Evolutionary conservation across 768 basidiomycete genomes (phyloP).

Genomic region (Glaciozyma antarctica): DNA sequence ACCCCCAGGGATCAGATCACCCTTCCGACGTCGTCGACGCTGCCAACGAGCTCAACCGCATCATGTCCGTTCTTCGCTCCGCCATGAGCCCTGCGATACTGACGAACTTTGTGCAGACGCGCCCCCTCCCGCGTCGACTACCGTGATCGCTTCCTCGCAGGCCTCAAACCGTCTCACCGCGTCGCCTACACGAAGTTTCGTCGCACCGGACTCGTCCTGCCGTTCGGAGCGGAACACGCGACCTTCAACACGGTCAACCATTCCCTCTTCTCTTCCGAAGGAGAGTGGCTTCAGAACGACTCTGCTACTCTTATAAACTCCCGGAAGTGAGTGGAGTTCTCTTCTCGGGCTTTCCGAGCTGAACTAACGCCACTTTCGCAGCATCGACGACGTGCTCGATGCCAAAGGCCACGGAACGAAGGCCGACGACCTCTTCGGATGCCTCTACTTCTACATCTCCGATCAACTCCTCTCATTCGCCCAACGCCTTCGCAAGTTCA

Average conservation of each 20-base stretch:
- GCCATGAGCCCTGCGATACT: background rate
- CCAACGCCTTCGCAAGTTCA: slow-evolving; percentile 39
- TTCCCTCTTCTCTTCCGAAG: background rate
- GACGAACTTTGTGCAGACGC: background rate
- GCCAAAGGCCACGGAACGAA: slow-evolving; percentile 41
- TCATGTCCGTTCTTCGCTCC: background rate
- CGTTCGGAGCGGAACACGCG: background rate
- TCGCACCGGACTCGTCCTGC: background rate
- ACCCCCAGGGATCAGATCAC: no score
- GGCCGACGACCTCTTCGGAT: slow-evolving; percentile 47
- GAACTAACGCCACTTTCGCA: slow-evolving; percentile 19
- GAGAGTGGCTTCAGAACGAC: background rate
- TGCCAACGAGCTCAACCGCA: background rate
- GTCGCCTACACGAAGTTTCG: background rate
- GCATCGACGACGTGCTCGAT: slow-evolving; percentile 43
- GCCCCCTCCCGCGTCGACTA: background rate
- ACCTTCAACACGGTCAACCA: background rate
- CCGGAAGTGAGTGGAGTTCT: background rate
- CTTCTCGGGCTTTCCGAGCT: background rate
- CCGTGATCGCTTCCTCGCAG: background rate
- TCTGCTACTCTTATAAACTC: background rate
- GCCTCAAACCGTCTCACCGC: background rate
- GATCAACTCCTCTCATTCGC: slow-evolving; percentile 43
- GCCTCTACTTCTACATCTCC: slow-evolving; percentile 47
- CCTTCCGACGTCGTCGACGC: background rate